Conservation (phyloP, 495 filamentous ascomycete genomes). For the Aspergillus mulundensis region DNA sequence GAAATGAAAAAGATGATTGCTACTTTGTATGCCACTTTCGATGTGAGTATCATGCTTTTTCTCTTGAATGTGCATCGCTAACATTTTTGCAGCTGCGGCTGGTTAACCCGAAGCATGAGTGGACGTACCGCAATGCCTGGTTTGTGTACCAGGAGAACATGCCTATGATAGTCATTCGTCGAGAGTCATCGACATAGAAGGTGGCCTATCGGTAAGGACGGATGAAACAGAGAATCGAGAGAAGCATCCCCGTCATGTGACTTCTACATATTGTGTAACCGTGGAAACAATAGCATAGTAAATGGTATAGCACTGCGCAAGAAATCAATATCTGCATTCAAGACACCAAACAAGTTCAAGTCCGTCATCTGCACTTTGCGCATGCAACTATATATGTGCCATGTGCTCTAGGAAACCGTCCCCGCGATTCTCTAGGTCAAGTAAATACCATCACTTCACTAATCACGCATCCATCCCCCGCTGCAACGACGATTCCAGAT, state of each 20-base stretch:
- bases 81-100: slow-evolving; percentile 23
- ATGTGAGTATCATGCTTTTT: slow-evolving; percentile 34
- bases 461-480: slow-evolving; percentile 65
- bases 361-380: slow-evolving; percentile 2
- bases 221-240: not conserved
- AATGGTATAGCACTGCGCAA: not conserved
- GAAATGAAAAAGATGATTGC: slow-evolving; percentile 81
- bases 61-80: not conserved
- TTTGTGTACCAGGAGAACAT: slow-evolving; percentile 33
- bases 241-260: not conserved
- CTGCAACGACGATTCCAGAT: slow-evolving; percentile 82
- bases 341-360: not conserved
- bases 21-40: slow-evolving; percentile 64
- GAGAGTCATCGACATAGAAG: not conserved
- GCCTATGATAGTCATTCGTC: slow-evolving; percentile 24
- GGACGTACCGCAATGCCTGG: slow-evolving; percentile 28
- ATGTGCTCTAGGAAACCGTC: slow-evolving; percentile 11
- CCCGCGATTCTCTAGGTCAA: slow-evolving; percentile 18
- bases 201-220: not conserved
- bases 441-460: not conserved
- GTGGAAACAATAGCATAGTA: not conserved
- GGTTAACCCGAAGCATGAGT: slow-evolving; percentile 25
- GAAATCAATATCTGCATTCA: slow-evolving; percentile 4
- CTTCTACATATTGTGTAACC: not conserved
- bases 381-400: slow-evolving; percentile 13